Conservation (phyloP, 2,329 filamentous ascomycete genomes). For the Fusarium sublunatum region DNA sequence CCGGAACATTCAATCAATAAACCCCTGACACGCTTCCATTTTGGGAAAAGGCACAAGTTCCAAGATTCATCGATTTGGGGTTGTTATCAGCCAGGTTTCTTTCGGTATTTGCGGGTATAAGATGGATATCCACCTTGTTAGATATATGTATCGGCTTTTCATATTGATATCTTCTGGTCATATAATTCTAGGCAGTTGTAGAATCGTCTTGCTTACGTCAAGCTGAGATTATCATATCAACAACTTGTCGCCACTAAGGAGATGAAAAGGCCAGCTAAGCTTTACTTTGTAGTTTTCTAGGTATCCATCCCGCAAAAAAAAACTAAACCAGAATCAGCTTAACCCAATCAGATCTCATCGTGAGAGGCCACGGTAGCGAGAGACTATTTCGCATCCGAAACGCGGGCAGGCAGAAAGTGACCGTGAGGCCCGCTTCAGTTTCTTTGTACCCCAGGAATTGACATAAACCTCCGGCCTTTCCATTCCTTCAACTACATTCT, state of each 20-base stretch:
- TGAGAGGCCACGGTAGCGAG: slow-evolving; percentile 42
- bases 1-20: slow-evolving; percentile 9
- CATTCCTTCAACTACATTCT: slow-evolving; percentile 24
- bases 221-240: neutral
- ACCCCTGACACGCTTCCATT: slow-evolving; percentile 40
- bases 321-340: neutral
- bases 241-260: slow-evolving; percentile 22
- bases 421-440: slow-evolving; percentile 29
- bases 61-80: slow-evolving; percentile 18
- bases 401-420: slow-evolving; percentile 11
- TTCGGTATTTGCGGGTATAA: slow-evolving; percentile 1
- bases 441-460: slow-evolving; percentile 17
- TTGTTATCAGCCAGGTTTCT: slow-evolving; percentile 7
- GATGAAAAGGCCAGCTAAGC: slow-evolving; percentile 24
- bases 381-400: slow-evolving; percentile 33
- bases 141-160: neutral
- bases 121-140: slow-evolving; percentile 2
- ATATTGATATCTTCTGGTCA: neutral
- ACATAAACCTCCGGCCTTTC: slow-evolving; percentile 18
- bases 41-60: slow-evolving; percentile 29
- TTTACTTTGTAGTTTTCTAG: too few relatives aligned
- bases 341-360: slow-evolving; percentile 33
- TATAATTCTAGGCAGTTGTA: neutral
- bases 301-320: slow-evolving; percentile 24
- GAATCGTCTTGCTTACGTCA: neutral